Evolutionary conservation across 805 yeast species (phyloP).

Genomic region (Ogataea pilisensis): DNA sequence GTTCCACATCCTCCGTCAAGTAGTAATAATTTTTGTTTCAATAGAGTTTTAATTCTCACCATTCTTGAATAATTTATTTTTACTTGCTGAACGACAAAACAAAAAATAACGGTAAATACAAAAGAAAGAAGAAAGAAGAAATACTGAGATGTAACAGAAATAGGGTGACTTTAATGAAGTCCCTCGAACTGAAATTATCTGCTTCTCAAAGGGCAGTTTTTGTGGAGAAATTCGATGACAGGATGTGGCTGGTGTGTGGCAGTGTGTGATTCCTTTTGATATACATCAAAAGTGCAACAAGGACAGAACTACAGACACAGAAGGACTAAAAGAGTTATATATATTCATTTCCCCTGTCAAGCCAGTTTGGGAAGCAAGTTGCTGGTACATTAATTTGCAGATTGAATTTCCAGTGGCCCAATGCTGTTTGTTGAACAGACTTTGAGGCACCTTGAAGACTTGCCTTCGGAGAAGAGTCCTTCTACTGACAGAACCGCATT

Average conservation of each 20-base stretch:
- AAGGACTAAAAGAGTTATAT: too few species aligned
- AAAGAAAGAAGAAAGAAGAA: not conserved
- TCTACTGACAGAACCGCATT: not conserved
- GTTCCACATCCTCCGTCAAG: conserved; percentile 69
- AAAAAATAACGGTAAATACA: not conserved
- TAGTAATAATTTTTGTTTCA: conserved; percentile 13
- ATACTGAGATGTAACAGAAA: not conserved
- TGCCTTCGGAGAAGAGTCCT: not conserved
- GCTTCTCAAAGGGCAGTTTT: too few species aligned
- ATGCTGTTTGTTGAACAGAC: not conserved
- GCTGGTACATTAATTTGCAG: not conserved
- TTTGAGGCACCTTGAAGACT: not conserved
- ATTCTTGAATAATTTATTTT: too few species aligned
- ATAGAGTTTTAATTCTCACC: conserved; percentile 1
- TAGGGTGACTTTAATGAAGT: not conserved
- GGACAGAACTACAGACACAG: too few species aligned
- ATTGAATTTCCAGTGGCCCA: not conserved
- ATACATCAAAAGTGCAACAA: too few species aligned
- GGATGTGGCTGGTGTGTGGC: too few species aligned
- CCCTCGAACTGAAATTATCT: not conserved
- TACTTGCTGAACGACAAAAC: too few species aligned
- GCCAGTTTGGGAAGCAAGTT: too few species aligned
- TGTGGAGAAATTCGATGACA: too few species aligned
- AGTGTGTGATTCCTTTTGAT: too few species aligned
- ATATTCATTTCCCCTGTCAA: too few species aligned